phyloP scores from a whole-genome alignment of 768 basidiomycete genomes.

The Lactarius sanguifluus region DNA sequence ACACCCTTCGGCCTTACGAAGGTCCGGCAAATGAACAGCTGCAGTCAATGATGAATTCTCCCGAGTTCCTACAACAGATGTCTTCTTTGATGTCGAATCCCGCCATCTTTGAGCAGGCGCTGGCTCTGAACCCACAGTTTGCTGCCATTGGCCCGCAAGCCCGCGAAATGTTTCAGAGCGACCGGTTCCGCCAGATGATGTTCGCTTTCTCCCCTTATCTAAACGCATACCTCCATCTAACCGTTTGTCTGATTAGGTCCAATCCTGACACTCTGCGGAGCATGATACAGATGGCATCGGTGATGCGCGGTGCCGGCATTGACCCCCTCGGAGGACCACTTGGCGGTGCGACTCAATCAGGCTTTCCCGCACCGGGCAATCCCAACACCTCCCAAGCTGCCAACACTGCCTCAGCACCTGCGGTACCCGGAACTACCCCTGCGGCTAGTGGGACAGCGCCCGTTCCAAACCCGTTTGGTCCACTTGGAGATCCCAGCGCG shows the following conservation, averaged over 20 bases:
- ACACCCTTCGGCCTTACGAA: neutral
- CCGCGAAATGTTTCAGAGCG: conserved; percentile 73
- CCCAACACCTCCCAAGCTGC: conserved; percentile 41
- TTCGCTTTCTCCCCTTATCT: conserved; percentile 34
- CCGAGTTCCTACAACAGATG: conserved; percentile 88
- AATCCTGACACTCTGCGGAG: conserved; percentile 75
- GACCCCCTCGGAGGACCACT: conserved; percentile 30
- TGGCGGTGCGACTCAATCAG: conserved; percentile 33
- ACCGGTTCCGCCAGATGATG: conserved; percentile 75
- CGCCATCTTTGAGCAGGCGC: conserved; percentile 82
- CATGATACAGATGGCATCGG: conserved; percentile 72
- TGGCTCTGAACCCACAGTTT: conserved; percentile 78
- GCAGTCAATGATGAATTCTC: conserved; percentile 81
- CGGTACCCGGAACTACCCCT: conserved; percentile 29
- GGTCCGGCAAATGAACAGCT: conserved; percentile 47
- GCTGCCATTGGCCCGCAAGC: conserved; percentile 76
- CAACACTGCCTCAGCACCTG: conserved; percentile 26
- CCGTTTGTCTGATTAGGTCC: conserved; percentile 42
- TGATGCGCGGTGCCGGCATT: conserved; percentile 47
- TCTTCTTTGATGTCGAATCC: conserved; percentile 83
- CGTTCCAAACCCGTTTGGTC: conserved; percentile 26
- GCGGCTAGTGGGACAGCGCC: conserved; percentile 31
- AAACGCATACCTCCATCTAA: conserved; percentile 1
- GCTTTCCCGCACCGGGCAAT: conserved; percentile 63
- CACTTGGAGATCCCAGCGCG: conserved; percentile 42